These are phyloP conservation scores for Barnettozyma siamensis DNA, from an alignment of 805 yeast genomes.

Conservation along the genomic window DNA sequence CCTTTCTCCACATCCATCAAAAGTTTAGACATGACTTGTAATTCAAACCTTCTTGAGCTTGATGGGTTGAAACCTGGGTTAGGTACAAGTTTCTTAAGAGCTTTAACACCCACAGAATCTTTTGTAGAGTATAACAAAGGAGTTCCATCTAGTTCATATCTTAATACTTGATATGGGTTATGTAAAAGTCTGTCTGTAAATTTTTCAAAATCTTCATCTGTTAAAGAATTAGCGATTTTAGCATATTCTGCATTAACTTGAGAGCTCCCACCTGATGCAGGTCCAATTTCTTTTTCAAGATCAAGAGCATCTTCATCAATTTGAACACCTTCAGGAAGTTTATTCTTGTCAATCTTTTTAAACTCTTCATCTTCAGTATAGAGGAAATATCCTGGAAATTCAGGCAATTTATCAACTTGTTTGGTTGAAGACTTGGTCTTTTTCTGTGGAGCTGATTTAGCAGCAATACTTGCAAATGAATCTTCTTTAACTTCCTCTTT, in stretches of 20 bases:
- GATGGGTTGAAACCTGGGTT: slow-evolving; percentile 56
- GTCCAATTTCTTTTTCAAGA: slow-evolving; percentile 31
- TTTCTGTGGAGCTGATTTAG: slow-evolving; percentile 22
- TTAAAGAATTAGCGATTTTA: slow-evolving; percentile 45
- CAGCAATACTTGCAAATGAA: slow-evolving; percentile 30
- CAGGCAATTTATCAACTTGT: slow-evolving; percentile 32
- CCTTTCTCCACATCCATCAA: slow-evolving; percentile 72
- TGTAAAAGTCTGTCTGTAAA: slow-evolving; percentile 71
- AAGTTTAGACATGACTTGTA: slow-evolving; percentile 92
- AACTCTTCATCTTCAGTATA: slow-evolving; percentile 70
- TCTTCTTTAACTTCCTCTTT: slow-evolving; percentile 3
- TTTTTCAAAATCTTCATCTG: slow-evolving; percentile 65
- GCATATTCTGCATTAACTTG: slow-evolving; percentile 38
- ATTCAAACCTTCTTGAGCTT: slow-evolving; percentile 61
- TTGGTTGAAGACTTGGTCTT: slow-evolving; percentile 18
- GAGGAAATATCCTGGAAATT: slow-evolving; percentile 60
- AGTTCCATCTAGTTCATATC: slow-evolving; percentile 75
- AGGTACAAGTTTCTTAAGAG: slow-evolving; percentile 42
- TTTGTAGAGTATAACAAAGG: slow-evolving; percentile 67
- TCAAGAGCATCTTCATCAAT: slow-evolving; percentile 48
- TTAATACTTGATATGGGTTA: slow-evolving; percentile 80
- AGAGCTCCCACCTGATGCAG: slow-evolving; percentile 17
- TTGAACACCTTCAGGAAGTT: slow-evolving; percentile 46
- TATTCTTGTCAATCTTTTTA: slow-evolving; percentile 34
- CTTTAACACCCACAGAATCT: slow-evolving; percentile 46